Conservation (phyloP, 1,139 yeast species). For the Scheffersomyces segobiensis region DNA sequence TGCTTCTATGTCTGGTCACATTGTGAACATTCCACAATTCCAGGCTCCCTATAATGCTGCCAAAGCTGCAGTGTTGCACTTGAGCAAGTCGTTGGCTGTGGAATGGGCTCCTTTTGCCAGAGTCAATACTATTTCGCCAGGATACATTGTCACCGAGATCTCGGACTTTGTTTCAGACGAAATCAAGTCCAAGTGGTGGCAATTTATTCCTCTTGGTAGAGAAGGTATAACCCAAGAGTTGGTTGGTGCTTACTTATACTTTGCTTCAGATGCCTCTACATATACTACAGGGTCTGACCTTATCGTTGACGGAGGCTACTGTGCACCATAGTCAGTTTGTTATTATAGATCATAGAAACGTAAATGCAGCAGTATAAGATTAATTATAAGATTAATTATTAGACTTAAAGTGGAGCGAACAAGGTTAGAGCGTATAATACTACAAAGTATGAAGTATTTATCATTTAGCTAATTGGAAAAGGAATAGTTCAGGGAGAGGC, state of each 20-base stretch:
- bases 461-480: too few species aligned
- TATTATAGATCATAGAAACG: background rate
- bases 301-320: conserved; percentile 86
- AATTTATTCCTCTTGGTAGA: conserved; percentile 72
- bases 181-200: conserved; percentile 57
- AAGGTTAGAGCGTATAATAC: background rate
- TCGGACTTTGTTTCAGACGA: conserved; percentile 58
- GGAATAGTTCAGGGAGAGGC: background rate
- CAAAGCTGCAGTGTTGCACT: conserved; percentile 82
- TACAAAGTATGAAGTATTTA: background rate
- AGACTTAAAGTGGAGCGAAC: background rate
- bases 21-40: conserved; percentile 80
- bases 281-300: conserved; percentile 84
- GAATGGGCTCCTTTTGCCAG: conserved; percentile 84
- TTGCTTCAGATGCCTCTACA: conserved; percentile 78
- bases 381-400: too few species aligned
- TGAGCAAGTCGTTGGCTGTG: conserved; percentile 74
- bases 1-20: conserved; percentile 84
- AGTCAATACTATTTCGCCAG: conserved; percentile 80
- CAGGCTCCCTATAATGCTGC: conserved; percentile 86
- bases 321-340: conserved; percentile 31
- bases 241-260: conserved; percentile 78
- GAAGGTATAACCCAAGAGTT: conserved; percentile 80
- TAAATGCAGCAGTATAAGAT: background rate
- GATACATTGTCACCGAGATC: conserved; percentile 71